Conservation (phyloP, 768 basidiomycete genomes). For the Auricularia heimuer region DNA sequence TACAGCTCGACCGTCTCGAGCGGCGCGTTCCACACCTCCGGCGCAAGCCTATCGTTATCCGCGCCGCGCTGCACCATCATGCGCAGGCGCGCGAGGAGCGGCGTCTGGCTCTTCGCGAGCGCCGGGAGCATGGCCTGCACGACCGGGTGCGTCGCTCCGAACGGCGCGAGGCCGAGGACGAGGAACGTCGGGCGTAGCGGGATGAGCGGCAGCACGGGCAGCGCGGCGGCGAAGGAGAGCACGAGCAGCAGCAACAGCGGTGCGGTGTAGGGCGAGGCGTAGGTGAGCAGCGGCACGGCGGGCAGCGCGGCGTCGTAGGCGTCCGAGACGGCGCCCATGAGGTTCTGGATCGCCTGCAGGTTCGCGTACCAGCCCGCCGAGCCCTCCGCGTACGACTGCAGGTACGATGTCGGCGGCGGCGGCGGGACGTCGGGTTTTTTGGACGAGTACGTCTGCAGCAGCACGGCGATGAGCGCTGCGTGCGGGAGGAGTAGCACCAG, state of each 20-base stretch:
- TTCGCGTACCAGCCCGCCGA: conserved; percentile 79
- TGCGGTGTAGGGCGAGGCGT: conserved; percentile 42
- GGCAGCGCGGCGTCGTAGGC: conserved; percentile 44
- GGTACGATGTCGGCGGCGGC: conserved; percentile 20
- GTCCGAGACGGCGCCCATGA: conserved; percentile 79
- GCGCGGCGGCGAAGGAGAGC: conserved; percentile 28
- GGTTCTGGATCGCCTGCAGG: conserved; percentile 80
- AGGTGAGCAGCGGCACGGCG: conserved; percentile 38
- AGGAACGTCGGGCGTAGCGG: conserved; percentile 23
- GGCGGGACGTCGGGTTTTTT: conserved; percentile 17
- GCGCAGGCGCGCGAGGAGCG: conserved; percentile 18
- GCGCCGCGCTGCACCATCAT: conserved; percentile 26
- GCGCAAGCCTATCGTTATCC: conserved; percentile 58
- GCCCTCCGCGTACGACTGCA: conserved; percentile 40
- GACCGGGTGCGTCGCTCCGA: conserved; percentile 44
- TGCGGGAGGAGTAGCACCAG: conserved; percentile 65
- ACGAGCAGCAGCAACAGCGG: conserved; percentile 42
- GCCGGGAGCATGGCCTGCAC: conserved; percentile 23
- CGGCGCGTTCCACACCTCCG: conserved; percentile 54
- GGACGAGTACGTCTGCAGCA: conserved; percentile 46
- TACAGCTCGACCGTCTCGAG: conserved; percentile 63
- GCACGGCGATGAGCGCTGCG: conserved; percentile 45
- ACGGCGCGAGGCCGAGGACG: conserved; percentile 38
- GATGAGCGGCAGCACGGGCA: conserved; percentile 21
- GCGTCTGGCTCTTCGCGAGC: conserved; percentile 20